Base-by-base conservation (phyloP, 2,329 filamentous ascomycete genomes). In the Emericellopsis cladophorae region DNA sequence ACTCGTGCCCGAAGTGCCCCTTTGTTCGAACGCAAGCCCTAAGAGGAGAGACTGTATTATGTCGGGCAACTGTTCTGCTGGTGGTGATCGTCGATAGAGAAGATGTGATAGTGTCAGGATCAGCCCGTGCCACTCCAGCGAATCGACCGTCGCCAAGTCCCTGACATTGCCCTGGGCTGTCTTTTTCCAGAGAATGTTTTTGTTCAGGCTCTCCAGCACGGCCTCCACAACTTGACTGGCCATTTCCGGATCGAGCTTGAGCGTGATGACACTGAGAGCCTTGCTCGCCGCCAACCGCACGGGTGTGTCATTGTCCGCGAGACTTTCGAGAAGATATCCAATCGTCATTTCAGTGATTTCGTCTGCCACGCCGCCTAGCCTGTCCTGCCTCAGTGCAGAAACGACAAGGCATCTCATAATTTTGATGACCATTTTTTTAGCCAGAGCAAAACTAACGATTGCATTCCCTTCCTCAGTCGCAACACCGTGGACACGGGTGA, bases 201-300 rank as follows among this genome's bases (percentile, higher is more conserved):
- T 62, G 41, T 70, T 70, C 58, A 70, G 78, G 48, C 58, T 86
- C 60, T 82, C 83, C 24, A 95, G 70, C 10, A 96, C 81, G 1
- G 85, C 88, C 44, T 94, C 84, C 11, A 95, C 80, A 10, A 98
- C 82, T 53, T 96, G 84, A 1, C 76, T 73, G 1, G 85, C 87
- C 81, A 95, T 88, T 18, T 82, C 81, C 0, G 75, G 61, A 36
- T 88, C 78, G 7, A 98, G 64, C 48, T 84, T 89, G 39, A 93
- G 66, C 0, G 89, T 82, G 48, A 96, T 79, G 40, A 94, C 74
- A 58, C 88, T 94, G 36, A 96, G 73, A 4, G 88, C 84, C 62
- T 98, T 98, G 58, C 88, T 95, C 16, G 90, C 86, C 26, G 90
- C 84, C 51, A 95, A 76, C 31, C 92, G 74, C 11, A 98, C 89